A percentile compares a stretch with the other conserved stretches of the same genome.
Evolutionary conservation across 1,284 basidiomycete genomes (phyloP).

Genomic region (Fomitopsis pinicola): DNA sequence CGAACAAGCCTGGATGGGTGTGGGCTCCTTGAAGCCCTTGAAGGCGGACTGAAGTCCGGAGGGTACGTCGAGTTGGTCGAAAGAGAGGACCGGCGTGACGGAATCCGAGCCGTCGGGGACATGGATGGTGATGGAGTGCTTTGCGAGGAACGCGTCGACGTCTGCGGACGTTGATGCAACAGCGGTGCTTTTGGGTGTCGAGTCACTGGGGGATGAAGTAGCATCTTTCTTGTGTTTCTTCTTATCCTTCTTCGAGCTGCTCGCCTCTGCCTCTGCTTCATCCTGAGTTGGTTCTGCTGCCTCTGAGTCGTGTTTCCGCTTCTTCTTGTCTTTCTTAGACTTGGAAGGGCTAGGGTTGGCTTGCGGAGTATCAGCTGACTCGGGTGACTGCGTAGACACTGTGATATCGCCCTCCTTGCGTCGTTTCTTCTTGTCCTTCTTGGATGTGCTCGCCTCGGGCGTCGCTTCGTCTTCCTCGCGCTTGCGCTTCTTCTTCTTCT

Average conservation of each 20-base stretch:
- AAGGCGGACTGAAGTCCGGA: constrained; percentile 61
- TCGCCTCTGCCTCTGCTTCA: not conserved
- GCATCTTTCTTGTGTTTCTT: constrained; percentile 16
- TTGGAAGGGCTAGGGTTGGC: constrained; percentile 19
- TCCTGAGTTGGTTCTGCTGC: not conserved
- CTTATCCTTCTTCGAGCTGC: constrained; percentile 20
- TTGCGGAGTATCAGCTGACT: constrained; percentile 22
- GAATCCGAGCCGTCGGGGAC: constrained; percentile 39
- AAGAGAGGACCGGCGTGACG: constrained; percentile 73
- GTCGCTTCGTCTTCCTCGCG: constrained; percentile 24
- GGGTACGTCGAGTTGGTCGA: constrained; percentile 72
- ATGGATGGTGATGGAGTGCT: constrained; percentile 75
- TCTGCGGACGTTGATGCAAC: constrained; percentile 33
- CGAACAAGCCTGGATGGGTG: constrained; percentile 93
- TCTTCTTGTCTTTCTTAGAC: constrained; percentile 24
- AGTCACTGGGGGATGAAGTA: not conserved
- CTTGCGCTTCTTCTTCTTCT: constrained; percentile 17
- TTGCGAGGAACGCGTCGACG: constrained; percentile 60
- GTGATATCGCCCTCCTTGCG: constrained; percentile 15
- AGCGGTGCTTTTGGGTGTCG: constrained; percentile 6
- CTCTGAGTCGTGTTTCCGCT: constrained; percentile 17
- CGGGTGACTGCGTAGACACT: not conserved
- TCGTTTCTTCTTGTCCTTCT: constrained; percentile 24
- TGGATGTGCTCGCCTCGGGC: constrained; percentile 19
- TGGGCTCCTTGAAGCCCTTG: constrained; percentile 79